Conservation (phyloP, 2,329 filamentous ascomycete genomes). For the Aspergillus clavatus region DNA sequence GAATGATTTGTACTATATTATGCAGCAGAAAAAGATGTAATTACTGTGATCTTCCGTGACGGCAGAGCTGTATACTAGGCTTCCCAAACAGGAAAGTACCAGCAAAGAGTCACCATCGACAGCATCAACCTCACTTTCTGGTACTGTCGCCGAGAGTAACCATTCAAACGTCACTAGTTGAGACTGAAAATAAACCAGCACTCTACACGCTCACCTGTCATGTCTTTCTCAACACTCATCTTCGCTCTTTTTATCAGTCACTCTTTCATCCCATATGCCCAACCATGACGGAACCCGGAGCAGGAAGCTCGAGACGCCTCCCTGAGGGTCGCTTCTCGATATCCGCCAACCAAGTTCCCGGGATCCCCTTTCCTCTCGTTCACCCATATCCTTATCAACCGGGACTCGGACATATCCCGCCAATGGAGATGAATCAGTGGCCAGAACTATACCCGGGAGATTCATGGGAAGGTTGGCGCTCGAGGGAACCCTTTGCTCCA, state of each 20-base stretch:
- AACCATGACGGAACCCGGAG: constrained; percentile 1
- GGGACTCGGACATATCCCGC: neutral
- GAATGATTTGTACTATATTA: too few species aligned
- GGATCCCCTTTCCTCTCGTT: neutral
- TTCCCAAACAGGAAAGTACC: neutral
- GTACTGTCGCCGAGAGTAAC: neutral
- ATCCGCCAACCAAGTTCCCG: neutral
- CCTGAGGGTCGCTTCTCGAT: neutral
- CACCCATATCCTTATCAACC: neutral
- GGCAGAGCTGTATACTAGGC: neutral
- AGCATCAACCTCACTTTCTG: neutral
- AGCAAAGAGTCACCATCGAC: neutral
- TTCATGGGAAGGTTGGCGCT: neutral
- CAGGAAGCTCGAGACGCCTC: neutral
- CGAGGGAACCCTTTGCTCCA: neutral
- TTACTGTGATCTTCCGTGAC: neutral
- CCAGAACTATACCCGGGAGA: neutral
- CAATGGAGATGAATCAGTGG: neutral
- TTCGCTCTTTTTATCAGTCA: neutral
- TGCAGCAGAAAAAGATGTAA: too few species aligned
- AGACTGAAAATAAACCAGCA: neutral
- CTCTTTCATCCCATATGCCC: neutral
- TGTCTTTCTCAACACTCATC: neutral
- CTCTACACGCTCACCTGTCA: constrained; percentile 1
- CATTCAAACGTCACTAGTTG: neutral